Conservation (phyloP, 2,329 filamentous ascomycete species). For the Paradendryphiella salina region DNA sequence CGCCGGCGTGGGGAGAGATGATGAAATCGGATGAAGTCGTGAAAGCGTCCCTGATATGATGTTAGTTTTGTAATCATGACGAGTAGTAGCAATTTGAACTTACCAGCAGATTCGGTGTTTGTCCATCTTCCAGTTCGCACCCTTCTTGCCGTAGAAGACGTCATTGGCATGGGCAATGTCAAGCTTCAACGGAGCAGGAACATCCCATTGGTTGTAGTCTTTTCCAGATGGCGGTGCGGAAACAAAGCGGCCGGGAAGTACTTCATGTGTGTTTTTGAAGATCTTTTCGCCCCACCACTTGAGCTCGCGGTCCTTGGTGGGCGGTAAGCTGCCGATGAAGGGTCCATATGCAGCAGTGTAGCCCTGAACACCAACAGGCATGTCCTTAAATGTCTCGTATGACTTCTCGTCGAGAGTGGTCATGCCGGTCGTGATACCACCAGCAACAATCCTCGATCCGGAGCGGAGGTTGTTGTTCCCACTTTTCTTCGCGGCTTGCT, state of each 20-base stretch:
- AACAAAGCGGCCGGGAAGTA: slow-evolving; percentile 55
- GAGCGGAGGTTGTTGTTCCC: slow-evolving; percentile 57
- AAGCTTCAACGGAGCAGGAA: slow-evolving; percentile 58
- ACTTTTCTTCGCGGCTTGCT: slow-evolving; percentile 53
- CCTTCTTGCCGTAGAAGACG: slow-evolving; percentile 63
- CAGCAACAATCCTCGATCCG: slow-evolving; percentile 59
- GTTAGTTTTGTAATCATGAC: not conserved
- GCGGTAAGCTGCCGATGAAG: slow-evolving; percentile 41
- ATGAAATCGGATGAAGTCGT: slow-evolving; percentile 60
- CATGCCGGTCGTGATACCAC: slow-evolving; percentile 57
- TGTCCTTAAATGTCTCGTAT: slow-evolving; percentile 33
- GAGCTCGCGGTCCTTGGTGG: slow-evolving; percentile 40
- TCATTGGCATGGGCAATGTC: slow-evolving; percentile 62
- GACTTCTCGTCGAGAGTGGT: slow-evolving; percentile 48
- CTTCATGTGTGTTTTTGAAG: slow-evolving; percentile 41
- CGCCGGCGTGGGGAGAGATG: slow-evolving; percentile 55
- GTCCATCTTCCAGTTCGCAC: slow-evolving; percentile 60
- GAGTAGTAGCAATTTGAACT: slow-evolving; percentile 6
- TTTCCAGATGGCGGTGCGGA: slow-evolving; percentile 60
- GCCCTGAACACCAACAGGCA: slow-evolving; percentile 44
- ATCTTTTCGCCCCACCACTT: slow-evolving; percentile 45
- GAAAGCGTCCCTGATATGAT: slow-evolving; percentile 63
- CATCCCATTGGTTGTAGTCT: slow-evolving; percentile 67
- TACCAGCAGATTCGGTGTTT: slow-evolving; percentile 70
- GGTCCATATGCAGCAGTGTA: slow-evolving; percentile 37